Percentiles rank a stretch among this genome's conserved stretches.
Evolutionary conservation across 192 early-diverging fungal genomes (phyloP).

Genomic region (Chytriomyces sp.): DNA sequence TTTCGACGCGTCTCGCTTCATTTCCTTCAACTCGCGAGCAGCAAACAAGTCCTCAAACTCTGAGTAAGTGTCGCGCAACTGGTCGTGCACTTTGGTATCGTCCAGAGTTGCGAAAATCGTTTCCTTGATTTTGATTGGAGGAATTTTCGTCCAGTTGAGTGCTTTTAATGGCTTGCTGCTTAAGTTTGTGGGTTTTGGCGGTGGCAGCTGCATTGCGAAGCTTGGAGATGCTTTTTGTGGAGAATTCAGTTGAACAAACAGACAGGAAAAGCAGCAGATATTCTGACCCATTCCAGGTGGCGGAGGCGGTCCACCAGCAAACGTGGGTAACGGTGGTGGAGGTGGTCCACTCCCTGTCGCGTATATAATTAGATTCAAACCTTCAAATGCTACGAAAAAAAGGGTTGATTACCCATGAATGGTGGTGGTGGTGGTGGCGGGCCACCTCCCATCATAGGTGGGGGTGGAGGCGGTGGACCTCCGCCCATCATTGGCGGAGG

Average conservation of each 20-base stretch:
- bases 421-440: background rate
- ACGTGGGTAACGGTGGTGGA: slow-evolving; percentile 17
- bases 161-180: slow-evolving; percentile 59
- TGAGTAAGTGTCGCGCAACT: slow-evolving; percentile 44
- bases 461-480: background rate
- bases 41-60: slow-evolving; percentile 62
- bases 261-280: background rate
- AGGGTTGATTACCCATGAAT: background rate
- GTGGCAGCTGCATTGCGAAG: slow-evolving; percentile 25
- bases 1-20: slow-evolving; percentile 23
- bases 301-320: background rate
- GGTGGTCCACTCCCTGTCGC: slow-evolving; percentile 31
- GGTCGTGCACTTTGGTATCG: slow-evolving; percentile 49
- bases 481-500: slow-evolving; percentile 36
- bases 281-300: background rate
- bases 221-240: background rate
- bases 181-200: slow-evolving; percentile 51
- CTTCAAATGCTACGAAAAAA: no score
- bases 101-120: slow-evolving; percentile 55
- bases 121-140: slow-evolving; percentile 50
- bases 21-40: slow-evolving; percentile 46
- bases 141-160: slow-evolving; percentile 64
- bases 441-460: background rate
- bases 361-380: no score
- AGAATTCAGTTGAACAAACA: background rate